Percentiles rank a stretch among this genome's conserved stretches.
Conservation (phyloP, 2,329 filamentous ascomycete genomes). For the Ramichloridium luteum region DNA sequence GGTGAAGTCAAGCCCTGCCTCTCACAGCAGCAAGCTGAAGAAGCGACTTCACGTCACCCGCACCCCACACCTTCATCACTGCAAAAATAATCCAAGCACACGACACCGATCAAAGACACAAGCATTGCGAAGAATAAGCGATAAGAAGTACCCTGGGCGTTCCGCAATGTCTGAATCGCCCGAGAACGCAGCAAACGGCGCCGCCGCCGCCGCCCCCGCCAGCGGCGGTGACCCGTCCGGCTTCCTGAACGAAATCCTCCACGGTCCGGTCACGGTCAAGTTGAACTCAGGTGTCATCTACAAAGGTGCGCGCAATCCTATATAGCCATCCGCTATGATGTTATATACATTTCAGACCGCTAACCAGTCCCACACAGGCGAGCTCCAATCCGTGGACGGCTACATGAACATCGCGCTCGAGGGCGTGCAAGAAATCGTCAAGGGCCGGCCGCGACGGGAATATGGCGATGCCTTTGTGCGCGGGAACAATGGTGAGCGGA, state of each 20-base stretch:
- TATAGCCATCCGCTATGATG: too few species aligned
- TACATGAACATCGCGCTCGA: slow-evolving; percentile 99
- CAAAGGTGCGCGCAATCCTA: slow-evolving; percentile 74
- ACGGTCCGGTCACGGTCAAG: slow-evolving; percentile 87
- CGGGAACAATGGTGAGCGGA: slow-evolving; percentile 86
- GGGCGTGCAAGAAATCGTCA: slow-evolving; percentile 83
- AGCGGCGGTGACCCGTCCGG: slow-evolving; percentile 59
- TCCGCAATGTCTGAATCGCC: too few species aligned
- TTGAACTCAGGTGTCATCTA: slow-evolving; percentile 98
- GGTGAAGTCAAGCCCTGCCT: too few species aligned
- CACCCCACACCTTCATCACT: too few species aligned
- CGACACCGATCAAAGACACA: too few species aligned
- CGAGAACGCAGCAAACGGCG: too few species aligned
- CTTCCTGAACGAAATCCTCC: slow-evolving; percentile 90
- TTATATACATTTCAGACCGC: too few species aligned
- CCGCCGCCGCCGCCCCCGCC: slow-evolving; percentile 41
- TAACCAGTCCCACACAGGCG: slow-evolving; percentile 47
- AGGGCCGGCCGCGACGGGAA: slow-evolving; percentile 66
- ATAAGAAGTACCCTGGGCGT: too few species aligned
- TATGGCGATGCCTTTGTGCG: slow-evolving; percentile 94
- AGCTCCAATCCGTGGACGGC: slow-evolving; percentile 91
- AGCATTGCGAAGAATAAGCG: too few species aligned
- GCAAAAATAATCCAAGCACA: too few species aligned
- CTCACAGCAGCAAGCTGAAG: too few species aligned
- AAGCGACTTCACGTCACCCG: too few species aligned